Conservation (phyloP, 1,284 basidiomycete species). For the Inonotus hispidus region DNA sequence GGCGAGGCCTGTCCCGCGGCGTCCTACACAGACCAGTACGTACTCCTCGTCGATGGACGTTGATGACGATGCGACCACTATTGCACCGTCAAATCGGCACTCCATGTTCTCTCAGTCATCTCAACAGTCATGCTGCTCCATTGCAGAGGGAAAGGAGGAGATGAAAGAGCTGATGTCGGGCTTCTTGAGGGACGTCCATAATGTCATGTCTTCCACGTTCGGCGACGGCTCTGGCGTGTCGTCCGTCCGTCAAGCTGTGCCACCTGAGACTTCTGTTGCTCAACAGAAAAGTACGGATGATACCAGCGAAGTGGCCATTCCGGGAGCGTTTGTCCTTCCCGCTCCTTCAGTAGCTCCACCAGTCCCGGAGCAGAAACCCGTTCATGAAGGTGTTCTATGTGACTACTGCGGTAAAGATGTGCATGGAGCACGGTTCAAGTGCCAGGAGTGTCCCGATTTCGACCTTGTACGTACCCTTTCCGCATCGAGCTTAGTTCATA, state of each 20-base stretch:
- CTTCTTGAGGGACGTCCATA: slow-evolving; percentile 59
- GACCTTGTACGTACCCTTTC: slow-evolving; percentile 23
- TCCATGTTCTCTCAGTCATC: slow-evolving; percentile 14
- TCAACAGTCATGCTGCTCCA: slow-evolving; percentile 40
- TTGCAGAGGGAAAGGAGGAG: slow-evolving; percentile 47
- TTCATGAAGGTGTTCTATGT: slow-evolving; percentile 26
- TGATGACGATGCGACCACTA: not conserved
- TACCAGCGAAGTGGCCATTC: slow-evolving; percentile 13
- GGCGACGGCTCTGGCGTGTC: slow-evolving; percentile 22
- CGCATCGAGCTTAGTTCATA: not conserved
- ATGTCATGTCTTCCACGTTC: slow-evolving; percentile 43
- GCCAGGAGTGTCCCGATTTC: slow-evolving; percentile 27
- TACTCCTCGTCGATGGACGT: not conserved
- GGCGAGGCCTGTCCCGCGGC: slow-evolving; percentile 5
- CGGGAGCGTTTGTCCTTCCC: slow-evolving; percentile 18
- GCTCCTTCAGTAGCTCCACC: slow-evolving; percentile 16
- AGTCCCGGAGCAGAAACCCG: not conserved
- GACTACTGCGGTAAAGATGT: slow-evolving; percentile 27
- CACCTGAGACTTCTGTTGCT: not conserved
- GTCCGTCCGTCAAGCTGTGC: not conserved
- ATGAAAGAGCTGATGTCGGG: slow-evolving; percentile 46
- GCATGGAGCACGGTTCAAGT: slow-evolving; percentile 29
- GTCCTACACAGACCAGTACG: not conserved
- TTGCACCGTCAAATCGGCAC: slow-evolving; percentile 16
- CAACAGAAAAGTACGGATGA: slow-evolving; percentile 7